phyloP scores from a whole-genome alignment of 306 rosid species.

The Aeschynomene evenia region DNA sequence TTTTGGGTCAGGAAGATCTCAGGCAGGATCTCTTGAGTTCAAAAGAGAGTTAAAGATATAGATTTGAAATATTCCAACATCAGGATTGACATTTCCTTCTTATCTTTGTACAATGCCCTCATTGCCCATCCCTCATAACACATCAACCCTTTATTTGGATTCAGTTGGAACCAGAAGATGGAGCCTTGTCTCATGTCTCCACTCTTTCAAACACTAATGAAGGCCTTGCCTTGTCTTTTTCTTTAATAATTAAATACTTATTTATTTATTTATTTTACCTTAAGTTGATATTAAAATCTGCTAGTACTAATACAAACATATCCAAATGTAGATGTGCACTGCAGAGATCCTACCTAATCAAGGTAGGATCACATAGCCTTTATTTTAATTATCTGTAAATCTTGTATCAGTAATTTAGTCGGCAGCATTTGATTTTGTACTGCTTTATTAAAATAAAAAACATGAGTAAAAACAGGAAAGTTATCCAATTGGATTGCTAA shows the following conservation, averaged over 20 bases:
- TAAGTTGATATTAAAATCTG: constrained; percentile 23
- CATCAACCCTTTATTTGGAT: constrained; percentile 14
- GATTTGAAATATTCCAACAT: constrained; percentile 52
- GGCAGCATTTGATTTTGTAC: constrained; percentile 32
- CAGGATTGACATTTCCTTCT: constrained; percentile 39
- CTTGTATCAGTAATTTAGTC: constrained; percentile 28
- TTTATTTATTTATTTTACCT: neutral
- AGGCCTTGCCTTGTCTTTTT: constrained; percentile 41
- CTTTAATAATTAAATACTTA: constrained; percentile 11
- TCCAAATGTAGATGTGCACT: constrained; percentile 15
- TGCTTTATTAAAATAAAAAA: constrained; percentile 22
- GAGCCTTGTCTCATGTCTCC: constrained; percentile 47
- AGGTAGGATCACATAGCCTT: constrained; percentile 32
- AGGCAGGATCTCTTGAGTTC: constrained; percentile 61
- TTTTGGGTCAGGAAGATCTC: constrained; percentile 64
- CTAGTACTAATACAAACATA: constrained; percentile 8
- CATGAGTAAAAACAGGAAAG: constrained; percentile 6
- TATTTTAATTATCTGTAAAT: constrained; percentile 25
- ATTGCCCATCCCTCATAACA: constrained; percentile 40
- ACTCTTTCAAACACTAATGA: constrained; percentile 38
- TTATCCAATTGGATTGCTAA: constrained; percentile 6
- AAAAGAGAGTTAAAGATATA: constrained; percentile 30
- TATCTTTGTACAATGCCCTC: constrained; percentile 34
- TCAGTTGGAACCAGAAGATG: constrained; percentile 1
- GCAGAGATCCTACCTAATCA: constrained; percentile 51